phyloP scores from a whole-genome alignment of 257 asterid genomes.

The Ocimum tenuiflorum region DNA sequence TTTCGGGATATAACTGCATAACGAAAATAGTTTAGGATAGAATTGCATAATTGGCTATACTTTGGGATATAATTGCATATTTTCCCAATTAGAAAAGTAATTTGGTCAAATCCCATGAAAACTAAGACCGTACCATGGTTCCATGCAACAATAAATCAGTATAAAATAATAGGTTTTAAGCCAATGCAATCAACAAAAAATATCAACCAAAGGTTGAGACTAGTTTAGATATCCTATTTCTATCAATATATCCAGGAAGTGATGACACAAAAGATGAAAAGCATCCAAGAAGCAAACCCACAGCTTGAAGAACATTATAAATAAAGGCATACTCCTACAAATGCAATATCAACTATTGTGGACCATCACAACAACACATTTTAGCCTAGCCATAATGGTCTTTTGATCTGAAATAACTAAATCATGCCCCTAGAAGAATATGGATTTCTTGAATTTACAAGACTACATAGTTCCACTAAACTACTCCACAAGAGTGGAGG shows the following conservation, averaged over 20 bases:
- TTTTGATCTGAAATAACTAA: background rate
- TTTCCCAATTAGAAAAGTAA: slow-evolving; percentile 11
- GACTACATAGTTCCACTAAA: too few relatives aligned
- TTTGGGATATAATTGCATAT: too few relatives aligned
- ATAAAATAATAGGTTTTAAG: background rate
- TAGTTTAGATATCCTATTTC: background rate
- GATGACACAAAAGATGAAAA: background rate
- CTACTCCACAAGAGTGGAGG: too few relatives aligned
- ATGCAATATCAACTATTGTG: background rate
- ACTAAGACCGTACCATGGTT: slow-evolving; percentile 4
- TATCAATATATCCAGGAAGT: background rate
- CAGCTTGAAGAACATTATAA: background rate
- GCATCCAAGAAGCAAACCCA: background rate
- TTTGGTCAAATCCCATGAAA: background rate
- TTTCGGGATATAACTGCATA: too few relatives aligned
- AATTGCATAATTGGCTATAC: too few relatives aligned
- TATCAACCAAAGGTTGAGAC: background rate
- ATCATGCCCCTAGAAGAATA: background rate
- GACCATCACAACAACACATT: background rate
- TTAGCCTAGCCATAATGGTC: background rate
- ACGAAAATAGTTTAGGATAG: too few relatives aligned
- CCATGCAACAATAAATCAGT: background rate
- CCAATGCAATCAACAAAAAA: background rate
- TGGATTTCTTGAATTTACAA: background rate
- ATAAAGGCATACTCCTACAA: background rate